Conservation (phyloP, 2,329 filamentous ascomycete genomes). For the Colletotrichum magnum region DNA sequence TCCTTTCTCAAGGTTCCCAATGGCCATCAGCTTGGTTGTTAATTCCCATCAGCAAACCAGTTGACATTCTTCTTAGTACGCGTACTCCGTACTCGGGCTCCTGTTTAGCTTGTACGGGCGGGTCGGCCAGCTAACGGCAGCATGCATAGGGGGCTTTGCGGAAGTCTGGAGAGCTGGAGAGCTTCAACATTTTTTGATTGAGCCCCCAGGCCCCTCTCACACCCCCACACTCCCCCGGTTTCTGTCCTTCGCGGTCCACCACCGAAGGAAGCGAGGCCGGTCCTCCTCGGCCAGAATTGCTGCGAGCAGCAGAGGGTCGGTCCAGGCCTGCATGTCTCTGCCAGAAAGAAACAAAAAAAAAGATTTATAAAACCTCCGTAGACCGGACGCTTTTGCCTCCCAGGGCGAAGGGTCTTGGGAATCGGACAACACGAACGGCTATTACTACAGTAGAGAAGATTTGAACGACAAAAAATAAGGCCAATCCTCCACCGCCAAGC, state of each 20-base stretch:
- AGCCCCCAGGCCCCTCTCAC: not conserved
- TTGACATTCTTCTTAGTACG: no score
- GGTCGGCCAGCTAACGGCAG: no score
- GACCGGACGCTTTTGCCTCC: conserved; percentile 19
- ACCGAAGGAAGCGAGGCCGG: conserved; percentile 36
- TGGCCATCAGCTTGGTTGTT: conserved; percentile 1
- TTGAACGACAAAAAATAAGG: no score
- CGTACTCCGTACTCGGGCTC: no score
- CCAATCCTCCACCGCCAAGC: conserved; percentile 5
- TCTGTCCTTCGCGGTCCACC: conserved; percentile 34
- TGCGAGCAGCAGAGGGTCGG: conserved; percentile 29
- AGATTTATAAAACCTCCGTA: conserved; percentile 19
- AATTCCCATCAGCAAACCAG: not conserved
- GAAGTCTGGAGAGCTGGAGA: not conserved
- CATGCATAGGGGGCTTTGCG: not conserved
- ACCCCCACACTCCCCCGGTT: conserved; percentile 39
- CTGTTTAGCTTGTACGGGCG: no score
- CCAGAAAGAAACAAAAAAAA: not conserved
- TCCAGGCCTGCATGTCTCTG: not conserved
- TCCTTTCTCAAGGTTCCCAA: conserved; percentile 6
- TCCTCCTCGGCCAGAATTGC: conserved; percentile 40
- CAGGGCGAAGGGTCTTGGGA: not conserved
- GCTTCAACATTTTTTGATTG: conserved; percentile 23
- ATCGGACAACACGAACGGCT: not conserved
- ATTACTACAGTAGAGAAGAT: no score